phyloP scores from a whole-genome alignment of 176 grass and related monocot genomes.

The Carex cristatella region DNA sequence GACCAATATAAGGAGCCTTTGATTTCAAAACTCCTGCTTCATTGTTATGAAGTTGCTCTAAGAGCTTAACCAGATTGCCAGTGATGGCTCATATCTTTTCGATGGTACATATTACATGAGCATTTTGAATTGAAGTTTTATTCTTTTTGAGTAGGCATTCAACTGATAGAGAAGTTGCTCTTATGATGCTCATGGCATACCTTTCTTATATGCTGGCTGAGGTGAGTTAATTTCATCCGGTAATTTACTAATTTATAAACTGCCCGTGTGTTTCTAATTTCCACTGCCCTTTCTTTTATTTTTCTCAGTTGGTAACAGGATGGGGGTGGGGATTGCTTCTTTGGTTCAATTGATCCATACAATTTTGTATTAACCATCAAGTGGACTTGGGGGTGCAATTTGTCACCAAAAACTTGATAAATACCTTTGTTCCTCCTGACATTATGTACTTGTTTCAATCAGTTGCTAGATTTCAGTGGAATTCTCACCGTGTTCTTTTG shows the following conservation, averaged over 20 bases:
- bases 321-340: not conserved
- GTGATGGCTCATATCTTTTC: not conserved
- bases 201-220: slow-evolving; percentile 90
- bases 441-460: slow-evolving; percentile 36
- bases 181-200: slow-evolving; percentile 97
- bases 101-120: not conserved
- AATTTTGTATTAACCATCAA: not conserved
- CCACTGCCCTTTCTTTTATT: not conserved
- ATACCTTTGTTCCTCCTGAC: not conserved
- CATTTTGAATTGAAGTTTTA: not conserved
- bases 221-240: slow-evolving; percentile 39
- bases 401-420: not conserved
- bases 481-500: slow-evolving; percentile 97
- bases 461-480: slow-evolving; percentile 90
- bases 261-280: not conserved
- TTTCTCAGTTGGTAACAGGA: not conserved
- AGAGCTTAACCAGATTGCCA: not conserved
- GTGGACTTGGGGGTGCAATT: not conserved
- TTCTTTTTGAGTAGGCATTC: slow-evolving; percentile 61
- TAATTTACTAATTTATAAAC: not conserved
- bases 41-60: not conserved
- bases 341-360: not conserved
- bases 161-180: slow-evolving; percentile 92
- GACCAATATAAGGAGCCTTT: not conserved
- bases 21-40: not conserved